Base-by-base conservation (phyloP, 768 basidiomycete genomes). In the Leccinum subtestaceum region DNA sequence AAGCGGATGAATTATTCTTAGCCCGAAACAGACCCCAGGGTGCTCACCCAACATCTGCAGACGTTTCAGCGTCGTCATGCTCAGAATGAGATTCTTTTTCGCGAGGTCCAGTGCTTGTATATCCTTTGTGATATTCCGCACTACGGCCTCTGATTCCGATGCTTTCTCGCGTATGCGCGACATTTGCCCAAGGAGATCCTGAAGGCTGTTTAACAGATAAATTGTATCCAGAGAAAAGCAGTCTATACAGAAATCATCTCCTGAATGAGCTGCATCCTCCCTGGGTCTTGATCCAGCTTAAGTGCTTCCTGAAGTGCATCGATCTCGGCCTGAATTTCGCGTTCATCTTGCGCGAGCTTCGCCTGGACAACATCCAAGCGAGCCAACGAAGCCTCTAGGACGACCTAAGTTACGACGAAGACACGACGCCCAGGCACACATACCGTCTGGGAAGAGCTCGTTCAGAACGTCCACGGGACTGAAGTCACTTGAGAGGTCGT, bases 131-230 rank as follows among this genome's bases (percentile, higher is more conserved):
- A 98, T 97, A 65, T 93, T 87, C 55, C 90, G 83, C 25, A 98
- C 97, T 51, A 98, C 93, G 2, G 94, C 94, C 67, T 98, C 97
- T 3, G 93, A 95, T 70, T 99, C 97, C 1, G 93, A 91, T 0
- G 96, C 95, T 70, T 98, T 98, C 75, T 98, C 95, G 47, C 94
- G 84, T 63, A 98, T 97, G 57, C 90, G 89, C 38, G 90, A 95
- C 86, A 98, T 96, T 76, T 98, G 96, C 27, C 89, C 87, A 51
- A 98, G 81, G 15, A 98, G 80, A 68, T 97, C 95, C 95, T 98
- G 68, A 57, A 6, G 23, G 31, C 50, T 27, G 43, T 55, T 57
- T 68, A 43, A 61, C 11, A 55, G 19, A 51, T 59, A 32, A 43
- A 13, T 21, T 11, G 11, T 47, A 13, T 40, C 52, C 29, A 21